Evolutionary conservation across 768 basidiomycete genomes (phyloP), one percentile per base, ranked within the genome.

Genomic region (Glaciozyma antarctica): DNA sequence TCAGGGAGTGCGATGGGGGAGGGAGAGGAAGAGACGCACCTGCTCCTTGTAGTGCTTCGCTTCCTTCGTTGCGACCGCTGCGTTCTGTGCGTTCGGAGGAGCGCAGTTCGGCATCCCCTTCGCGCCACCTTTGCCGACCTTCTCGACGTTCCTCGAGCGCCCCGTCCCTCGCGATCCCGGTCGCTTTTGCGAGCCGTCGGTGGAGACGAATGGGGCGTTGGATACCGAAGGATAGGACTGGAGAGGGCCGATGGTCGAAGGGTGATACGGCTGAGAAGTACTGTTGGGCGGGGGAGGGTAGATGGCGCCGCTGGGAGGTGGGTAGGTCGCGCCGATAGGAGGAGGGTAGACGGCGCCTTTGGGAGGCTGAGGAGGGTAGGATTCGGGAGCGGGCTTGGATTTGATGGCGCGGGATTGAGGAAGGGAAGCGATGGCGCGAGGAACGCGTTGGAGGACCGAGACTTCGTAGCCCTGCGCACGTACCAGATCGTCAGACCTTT

Each of bases 391-490:
- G 49, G 26, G 49, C 49, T 51, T 51, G 49, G n/a, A 24, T 22
- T 51, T 26, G n/a, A 15, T 51, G n/a, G 49, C 24, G 49, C n/a
- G 13, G 8, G 49, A 10, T 10, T 41, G 38, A 15, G 21, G 47
- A 21, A 32, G 16, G 24, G n/a, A 8, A 24, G 30, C 17, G 32
- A 43, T 60, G 30, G 28, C 12, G 16, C 70, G 61, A 24, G 67
- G 61, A 21, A 73, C 70, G 9, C 70, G 57, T 45, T 73, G 66
- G 49, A 67, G 52, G 17, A 72, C 66, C 44, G 68, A 66, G 48
- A 72, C 32, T 44, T 73, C 64, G 63, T 73, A 71, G 30, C 73
- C 67, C 73, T 74, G 54, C 45, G 48, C 21, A 47, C 5, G 5
- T 26, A 5, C 34, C 7, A 17, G 1, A 21, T 45, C 58, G 45